Evolutionary conservation across 371 early-diverging fungal species (phyloP).

Genomic region (Blakeslea trispora): DNA sequence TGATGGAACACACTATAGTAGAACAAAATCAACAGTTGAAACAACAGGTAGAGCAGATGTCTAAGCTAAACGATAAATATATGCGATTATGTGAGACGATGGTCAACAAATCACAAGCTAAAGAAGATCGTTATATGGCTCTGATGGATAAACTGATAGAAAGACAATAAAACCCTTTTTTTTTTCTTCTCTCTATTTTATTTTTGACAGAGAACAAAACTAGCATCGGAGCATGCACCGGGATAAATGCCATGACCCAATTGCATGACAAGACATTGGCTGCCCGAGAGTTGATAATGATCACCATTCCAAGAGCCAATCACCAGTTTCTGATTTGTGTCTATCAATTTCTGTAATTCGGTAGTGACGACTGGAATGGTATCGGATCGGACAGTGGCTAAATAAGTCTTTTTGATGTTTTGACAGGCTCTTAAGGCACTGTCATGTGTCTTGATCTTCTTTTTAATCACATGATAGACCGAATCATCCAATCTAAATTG

Average conservation of each 20-base stretch:
- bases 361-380: neutral
- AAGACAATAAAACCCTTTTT: slow-evolving; percentile 2
- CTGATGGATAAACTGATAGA: slow-evolving; percentile 10
- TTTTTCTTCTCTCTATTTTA: too few species aligned
- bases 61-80: slow-evolving; percentile 11
- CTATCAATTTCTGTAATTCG: neutral
- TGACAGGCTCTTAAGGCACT: neutral
- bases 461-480: slow-evolving; percentile 3
- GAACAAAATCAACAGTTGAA: slow-evolving; percentile 8
- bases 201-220: slow-evolving; percentile 14
- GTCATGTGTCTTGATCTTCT: neutral
- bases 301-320: slow-evolving; percentile 31
- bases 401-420: neutral
- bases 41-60: slow-evolving; percentile 4
- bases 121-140: slow-evolving; percentile 10
- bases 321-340: slow-evolving; percentile 1
- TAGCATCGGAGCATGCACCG: slow-evolving; percentile 15
- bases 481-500: slow-evolving; percentile 5
- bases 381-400: neutral
- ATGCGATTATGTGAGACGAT: slow-evolving; percentile 9
- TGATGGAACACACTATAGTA: too few species aligned
- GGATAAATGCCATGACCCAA: slow-evolving; percentile 19
- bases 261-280: slow-evolving; percentile 19
- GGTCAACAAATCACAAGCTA: neutral
- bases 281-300: slow-evolving; percentile 9